Conservation (phyloP, 164 flowering plant genomes). For the Magnolia sinica region DNA sequence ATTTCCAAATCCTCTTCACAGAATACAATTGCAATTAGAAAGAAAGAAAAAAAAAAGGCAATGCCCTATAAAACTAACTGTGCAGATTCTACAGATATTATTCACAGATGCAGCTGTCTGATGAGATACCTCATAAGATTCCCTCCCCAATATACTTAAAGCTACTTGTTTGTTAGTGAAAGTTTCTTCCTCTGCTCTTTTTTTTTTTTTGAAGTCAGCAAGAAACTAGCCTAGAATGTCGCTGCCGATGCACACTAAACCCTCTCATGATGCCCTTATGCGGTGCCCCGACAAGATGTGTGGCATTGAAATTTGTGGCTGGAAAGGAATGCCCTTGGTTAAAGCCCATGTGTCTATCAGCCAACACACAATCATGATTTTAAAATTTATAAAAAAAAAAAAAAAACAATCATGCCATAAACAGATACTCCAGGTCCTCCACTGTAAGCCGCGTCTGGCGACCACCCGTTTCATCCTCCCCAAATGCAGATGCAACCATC, state of each 20-base stretch:
- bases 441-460: constrained; percentile 63
- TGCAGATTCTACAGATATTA: constrained; percentile 6
- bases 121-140: not conserved
- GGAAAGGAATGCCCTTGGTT: not conserved
- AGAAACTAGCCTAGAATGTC: not conserved
- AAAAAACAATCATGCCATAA: constrained; percentile 37
- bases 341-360: not conserved
- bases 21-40: constrained; percentile 3
- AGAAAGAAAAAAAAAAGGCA: not conserved
- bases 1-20: not conserved
- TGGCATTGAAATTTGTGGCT: not conserved
- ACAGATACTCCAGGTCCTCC: constrained; percentile 77
- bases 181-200: not conserved
- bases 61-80: not conserved
- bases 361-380: not conserved
- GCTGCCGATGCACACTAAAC: not conserved
- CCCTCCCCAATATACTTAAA: not conserved
- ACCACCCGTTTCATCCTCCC: constrained; percentile 68
- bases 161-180: constrained; percentile 1
- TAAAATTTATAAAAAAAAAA: no score
- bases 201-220: not conserved
- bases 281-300: not conserved
- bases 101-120: constrained; percentile 5
- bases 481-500: constrained; percentile 98
- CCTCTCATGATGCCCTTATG: not conserved